Base-by-base conservation (phyloP, 148 eudicot species). In the Chenopodium album region DNA sequence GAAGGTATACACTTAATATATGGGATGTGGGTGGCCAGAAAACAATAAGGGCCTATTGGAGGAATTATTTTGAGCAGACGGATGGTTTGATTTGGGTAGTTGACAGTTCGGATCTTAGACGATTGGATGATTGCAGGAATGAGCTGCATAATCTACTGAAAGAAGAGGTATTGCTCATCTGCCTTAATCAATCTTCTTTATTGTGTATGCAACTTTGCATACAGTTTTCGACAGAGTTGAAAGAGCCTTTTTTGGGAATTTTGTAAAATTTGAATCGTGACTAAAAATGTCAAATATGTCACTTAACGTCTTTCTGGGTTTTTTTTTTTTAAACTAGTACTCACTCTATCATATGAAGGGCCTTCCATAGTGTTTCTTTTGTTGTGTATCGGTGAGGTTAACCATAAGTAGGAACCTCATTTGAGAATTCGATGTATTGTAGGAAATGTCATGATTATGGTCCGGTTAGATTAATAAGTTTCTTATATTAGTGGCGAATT, bases 11-110 rank as follows among this genome's bases (percentile, higher is more conserved):
- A 1, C 91, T 97, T 54, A 94, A 97, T 86, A 94, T 97, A 89
- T 97, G 98, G 99, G 99, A 97, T 89, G 99, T 97, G 86, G 97
- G 98, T 59, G 99, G 99, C 64, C 98, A 97, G 82, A 97, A 86
- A 87, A 96, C 99, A 1, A 96, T 96, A 83, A 86, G 99, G 82
- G 91, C 99, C 9, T 96, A 94, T 78, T 96, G 99, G 99, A 91
- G 99, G 83, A 96, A 97, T 90, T 97, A 97, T 85, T 97, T 97
- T 85, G 99, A 97, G 89, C 98, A 97, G 88, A 92, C 98, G 75
- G 99, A 97, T 89, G 98, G 99, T 31, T 90, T 97, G 88, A 93
- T 97, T 37, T 97, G 98, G 98, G 98, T 97, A 26, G 99, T 97
- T 84, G 99, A 96, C 85, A 96, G 98, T 86, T 96, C 98, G 3